Evolutionary conservation across 1,139 yeast genomes (phyloP).

Genomic region (Meyerozyma carpophila): DNA sequence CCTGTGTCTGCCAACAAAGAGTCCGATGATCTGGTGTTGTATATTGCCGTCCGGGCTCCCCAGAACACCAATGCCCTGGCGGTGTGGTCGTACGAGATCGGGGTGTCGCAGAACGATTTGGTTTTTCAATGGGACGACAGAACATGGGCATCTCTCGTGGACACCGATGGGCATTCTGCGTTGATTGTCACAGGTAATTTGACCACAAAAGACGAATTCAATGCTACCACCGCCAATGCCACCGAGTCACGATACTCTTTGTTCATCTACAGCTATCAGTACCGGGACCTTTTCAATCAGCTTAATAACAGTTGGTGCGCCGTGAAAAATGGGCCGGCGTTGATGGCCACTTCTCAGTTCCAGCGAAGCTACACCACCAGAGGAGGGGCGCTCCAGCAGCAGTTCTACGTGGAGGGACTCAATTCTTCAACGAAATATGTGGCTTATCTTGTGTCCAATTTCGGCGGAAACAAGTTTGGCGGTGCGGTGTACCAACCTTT

Average conservation of each 20-base stretch:
- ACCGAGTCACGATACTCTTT: conserved; percentile 37
- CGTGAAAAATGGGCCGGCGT: conserved; percentile 43
- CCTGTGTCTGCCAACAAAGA: conserved; percentile 13
- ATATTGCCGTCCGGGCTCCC: conserved; percentile 46
- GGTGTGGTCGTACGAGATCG: conserved; percentile 60
- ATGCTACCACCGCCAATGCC: conserved; percentile 19
- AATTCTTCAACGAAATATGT: conserved; percentile 58
- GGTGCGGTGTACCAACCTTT: conserved; percentile 63
- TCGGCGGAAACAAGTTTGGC: conserved; percentile 41
- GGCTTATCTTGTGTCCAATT: conserved; percentile 60
- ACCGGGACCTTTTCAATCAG: conserved; percentile 30
- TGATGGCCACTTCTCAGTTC: conserved; percentile 18
- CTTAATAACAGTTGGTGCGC: conserved; percentile 74
- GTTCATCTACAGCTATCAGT: conserved; percentile 41
- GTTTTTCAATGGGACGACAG: conserved; percentile 67
- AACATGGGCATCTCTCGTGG: conserved; percentile 58
- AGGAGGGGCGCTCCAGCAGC: conserved; percentile 49
- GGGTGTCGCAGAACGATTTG: conserved; percentile 61
- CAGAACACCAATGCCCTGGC: conserved; percentile 32
- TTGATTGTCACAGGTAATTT: conserved; percentile 63
- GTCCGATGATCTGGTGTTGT: conserved; percentile 23
- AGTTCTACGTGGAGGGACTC: conserved; percentile 58
- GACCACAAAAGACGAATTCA: conserved; percentile 17
- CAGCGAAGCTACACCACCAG: conserved; percentile 42
- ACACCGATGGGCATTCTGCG: conserved; percentile 69